Conservation (phyloP, 1,284 basidiomycete species). For the Xerocomus nothofagi region DNA sequence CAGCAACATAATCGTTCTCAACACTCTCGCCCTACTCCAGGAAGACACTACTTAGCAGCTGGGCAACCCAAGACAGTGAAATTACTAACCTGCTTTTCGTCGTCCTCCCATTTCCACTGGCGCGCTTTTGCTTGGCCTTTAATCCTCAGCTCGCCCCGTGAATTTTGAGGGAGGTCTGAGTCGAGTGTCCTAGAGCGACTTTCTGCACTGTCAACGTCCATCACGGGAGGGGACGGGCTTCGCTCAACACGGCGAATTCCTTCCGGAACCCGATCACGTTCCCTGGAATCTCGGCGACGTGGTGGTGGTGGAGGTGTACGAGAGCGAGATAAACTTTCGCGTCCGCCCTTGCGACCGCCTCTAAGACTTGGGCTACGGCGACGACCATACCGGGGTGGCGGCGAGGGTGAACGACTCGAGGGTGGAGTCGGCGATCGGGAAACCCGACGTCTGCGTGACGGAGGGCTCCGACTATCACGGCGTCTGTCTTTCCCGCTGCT, state of each 20-base stretch:
- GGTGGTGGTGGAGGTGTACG: constrained; percentile 24
- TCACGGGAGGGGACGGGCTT: constrained; percentile 31
- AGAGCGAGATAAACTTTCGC: constrained; percentile 29
- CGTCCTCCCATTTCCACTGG: constrained; percentile 50
- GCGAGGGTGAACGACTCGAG: constrained; percentile 46
- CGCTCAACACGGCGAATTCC: constrained; percentile 28
- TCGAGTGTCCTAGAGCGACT: constrained; percentile 28
- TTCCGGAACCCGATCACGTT: constrained; percentile 21
- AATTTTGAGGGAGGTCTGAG: constrained; percentile 35
- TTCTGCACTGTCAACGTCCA: constrained; percentile 46
- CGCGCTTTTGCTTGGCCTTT: constrained; percentile 60
- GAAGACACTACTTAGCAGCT: constrained; percentile 8
- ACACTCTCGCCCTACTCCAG: constrained; percentile 24
- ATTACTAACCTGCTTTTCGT: constrained; percentile 32
- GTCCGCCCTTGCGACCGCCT: constrained; percentile 33
- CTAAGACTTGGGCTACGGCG: constrained; percentile 40
- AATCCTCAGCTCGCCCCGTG: constrained; percentile 60
- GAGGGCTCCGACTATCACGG: constrained; percentile 57
- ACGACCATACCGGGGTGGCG: constrained; percentile 28
- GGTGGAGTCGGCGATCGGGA: constrained; percentile 41
- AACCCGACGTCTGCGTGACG: constrained; percentile 51
- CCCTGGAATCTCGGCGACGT: constrained; percentile 33
- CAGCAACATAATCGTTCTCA: constrained; percentile 10
- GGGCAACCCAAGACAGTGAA: constrained; percentile 12
- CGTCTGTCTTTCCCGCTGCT: constrained; percentile 38